A percentile compares a stretch with the other conserved stretches of the same genome.
Evolutionary conservation across 1,284 basidiomycete species (phyloP).

Genomic region (Cryptococcus floricola): DNA sequence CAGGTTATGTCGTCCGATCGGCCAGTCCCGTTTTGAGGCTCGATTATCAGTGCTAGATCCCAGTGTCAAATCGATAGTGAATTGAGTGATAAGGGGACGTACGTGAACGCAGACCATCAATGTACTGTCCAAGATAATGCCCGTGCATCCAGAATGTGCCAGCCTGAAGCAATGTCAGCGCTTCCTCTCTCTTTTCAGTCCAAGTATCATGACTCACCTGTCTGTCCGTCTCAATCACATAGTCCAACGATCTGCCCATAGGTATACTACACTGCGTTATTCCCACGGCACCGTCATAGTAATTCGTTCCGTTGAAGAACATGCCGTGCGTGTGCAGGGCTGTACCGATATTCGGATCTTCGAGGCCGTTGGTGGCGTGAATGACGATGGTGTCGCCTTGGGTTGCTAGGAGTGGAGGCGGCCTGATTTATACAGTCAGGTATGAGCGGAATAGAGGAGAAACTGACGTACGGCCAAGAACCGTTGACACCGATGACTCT

Average conservation of each 20-base stretch:
- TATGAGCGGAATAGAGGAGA: not conserved
- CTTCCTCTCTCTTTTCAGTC: no score
- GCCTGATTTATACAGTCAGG: constrained; percentile 52
- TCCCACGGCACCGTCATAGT: constrained; percentile 79
- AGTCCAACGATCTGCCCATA: constrained; percentile 32
- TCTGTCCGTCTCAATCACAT: not conserved
- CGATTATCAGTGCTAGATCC: constrained; percentile 61
- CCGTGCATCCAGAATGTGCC: constrained; percentile 52
- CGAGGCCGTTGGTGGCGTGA: constrained; percentile 67
- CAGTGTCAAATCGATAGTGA: not conserved
- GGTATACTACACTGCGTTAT: constrained; percentile 87
- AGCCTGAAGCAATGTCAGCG: not conserved
- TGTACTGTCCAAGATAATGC: constrained; percentile 68
- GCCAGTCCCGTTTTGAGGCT: constrained; percentile 52
- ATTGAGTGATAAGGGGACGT: constrained; percentile 4
- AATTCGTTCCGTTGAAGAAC: constrained; percentile 78
- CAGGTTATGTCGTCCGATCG: constrained; percentile 58
- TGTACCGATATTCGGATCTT: constrained; percentile 55
- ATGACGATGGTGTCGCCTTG: constrained; percentile 60
- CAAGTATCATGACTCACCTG: no score
- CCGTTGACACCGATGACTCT: constrained; percentile 80
- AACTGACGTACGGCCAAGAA: constrained; percentile 74
- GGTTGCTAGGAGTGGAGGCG: constrained; percentile 71
- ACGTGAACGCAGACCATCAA: constrained; percentile 53
- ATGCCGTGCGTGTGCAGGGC: constrained; percentile 77